Evolutionary conservation across 805 yeast species (phyloP).

Genomic region (Saccharomycopsis fibuligera): DNA sequence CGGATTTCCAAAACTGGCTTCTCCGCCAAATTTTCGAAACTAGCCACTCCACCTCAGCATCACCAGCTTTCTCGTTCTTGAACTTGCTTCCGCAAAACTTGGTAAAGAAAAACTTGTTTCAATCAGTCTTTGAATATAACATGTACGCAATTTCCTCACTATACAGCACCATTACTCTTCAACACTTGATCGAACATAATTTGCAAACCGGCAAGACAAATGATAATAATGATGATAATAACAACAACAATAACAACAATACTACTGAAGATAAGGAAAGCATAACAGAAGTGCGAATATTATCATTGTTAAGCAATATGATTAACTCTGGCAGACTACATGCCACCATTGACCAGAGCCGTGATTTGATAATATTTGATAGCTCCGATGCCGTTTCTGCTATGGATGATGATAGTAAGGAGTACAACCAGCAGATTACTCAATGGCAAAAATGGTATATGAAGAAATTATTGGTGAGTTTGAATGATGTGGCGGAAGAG

Average conservation of each 20-base stretch:
- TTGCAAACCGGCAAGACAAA: no score
- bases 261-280: background rate
- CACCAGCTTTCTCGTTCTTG: background rate
- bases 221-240: no score
- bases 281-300: background rate
- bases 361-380: constrained; percentile 2
- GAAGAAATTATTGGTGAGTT: background rate
- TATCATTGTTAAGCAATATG: constrained; percentile 5
- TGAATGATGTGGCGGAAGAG: background rate
- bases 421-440: background rate
- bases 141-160: constrained; percentile 1
- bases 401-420: background rate
- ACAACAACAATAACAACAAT: no score
- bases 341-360: constrained; percentile 13
- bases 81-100: background rate
- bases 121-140: constrained; percentile 14
- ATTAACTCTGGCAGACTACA: constrained; percentile 5
- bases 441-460: constrained; percentile 13
- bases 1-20: background rate
- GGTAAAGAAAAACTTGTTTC: constrained; percentile 5
- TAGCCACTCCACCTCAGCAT: background rate
- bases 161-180: constrained; percentile 4
- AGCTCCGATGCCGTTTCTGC: background rate
- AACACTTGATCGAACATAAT: background rate
- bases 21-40: background rate